phyloP scores from a whole-genome alignment of 1,139 yeast species.

The Debaryomycetaceae sp. region DNA sequence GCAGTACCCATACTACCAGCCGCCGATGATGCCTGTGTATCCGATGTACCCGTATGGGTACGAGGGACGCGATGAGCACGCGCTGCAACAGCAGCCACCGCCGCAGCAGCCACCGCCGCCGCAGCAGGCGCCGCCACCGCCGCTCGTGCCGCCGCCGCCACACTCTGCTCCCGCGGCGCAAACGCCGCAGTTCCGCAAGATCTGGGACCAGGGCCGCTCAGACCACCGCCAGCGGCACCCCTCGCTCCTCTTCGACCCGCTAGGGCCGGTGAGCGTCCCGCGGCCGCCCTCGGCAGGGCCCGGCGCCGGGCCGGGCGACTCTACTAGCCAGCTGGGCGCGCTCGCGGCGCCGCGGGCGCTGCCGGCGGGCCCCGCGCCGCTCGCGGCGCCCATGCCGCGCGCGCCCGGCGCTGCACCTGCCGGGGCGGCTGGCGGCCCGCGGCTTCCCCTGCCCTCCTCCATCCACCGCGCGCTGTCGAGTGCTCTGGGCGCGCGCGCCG shows the following conservation, averaged over 20 bases:
- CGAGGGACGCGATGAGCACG: constrained; percentile 7
- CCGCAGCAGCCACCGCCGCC: constrained; percentile 7
- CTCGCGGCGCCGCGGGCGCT: background rate
- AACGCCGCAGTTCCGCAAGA: constrained; percentile 37
- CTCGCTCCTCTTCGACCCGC: constrained; percentile 34
- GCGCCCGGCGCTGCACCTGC: background rate
- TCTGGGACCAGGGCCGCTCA: constrained; percentile 25
- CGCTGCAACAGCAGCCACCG: constrained; percentile 5
- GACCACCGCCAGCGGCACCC: constrained; percentile 29
- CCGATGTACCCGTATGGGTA: background rate
- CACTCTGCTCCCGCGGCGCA: constrained; percentile 1
- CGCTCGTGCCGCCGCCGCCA: constrained; percentile 1
- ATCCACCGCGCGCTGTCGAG: constrained; percentile 3
- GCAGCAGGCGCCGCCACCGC: constrained; percentile 5
- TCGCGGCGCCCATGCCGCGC: background rate
- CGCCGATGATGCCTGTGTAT: background rate
- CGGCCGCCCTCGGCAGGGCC: background rate
- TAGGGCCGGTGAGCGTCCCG: constrained; percentile 25
- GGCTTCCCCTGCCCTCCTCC: constrained; percentile 14
- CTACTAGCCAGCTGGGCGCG: background rate
- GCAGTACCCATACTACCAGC: background rate
- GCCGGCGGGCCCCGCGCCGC: constrained; percentile 10
- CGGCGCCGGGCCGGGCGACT: background rate
- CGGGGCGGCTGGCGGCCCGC: background rate
- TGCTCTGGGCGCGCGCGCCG: too few species aligned